A percentile compares a stretch with the other conserved stretches of the same genome.
Conservation (phyloP, 306 rosid species). For the Quercus agrifolia region DNA sequence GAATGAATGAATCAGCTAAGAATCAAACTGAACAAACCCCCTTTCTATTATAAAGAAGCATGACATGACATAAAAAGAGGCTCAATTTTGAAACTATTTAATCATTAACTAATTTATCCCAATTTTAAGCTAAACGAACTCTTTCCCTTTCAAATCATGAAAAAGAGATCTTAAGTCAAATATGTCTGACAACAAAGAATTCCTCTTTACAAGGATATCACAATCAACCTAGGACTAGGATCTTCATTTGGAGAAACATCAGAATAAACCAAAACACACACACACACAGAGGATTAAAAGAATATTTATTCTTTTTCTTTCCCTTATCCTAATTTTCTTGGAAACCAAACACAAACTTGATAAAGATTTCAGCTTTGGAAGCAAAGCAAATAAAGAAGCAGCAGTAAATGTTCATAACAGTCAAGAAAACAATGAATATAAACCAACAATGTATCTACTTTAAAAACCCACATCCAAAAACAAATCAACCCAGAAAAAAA, state of each 20-base stretch:
- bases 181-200: background rate
- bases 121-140: background rate
- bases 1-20: background rate
- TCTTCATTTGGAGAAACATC: too few species aligned
- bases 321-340: background rate
- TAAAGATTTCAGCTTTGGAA: background rate
- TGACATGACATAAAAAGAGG: background rate
- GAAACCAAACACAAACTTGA: slow-evolving; percentile 1
- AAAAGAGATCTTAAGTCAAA: background rate
- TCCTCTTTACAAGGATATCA: background rate
- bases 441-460: background rate
- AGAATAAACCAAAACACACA: background rate
- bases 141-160: background rate
- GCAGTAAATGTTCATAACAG: background rate
- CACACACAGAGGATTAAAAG: background rate
- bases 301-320: background rate
- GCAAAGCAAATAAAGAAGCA: background rate
- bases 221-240: background rate
- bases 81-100: background rate
- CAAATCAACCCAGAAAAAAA: background rate
- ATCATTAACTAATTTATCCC: background rate
- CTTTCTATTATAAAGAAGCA: background rate
- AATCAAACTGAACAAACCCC: background rate
- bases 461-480: background rate
- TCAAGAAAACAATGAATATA: background rate